Evolutionary conservation across 2,329 filamentous ascomycete species (phyloP).

Genomic region (Leptosphaerulina australis): DNA sequence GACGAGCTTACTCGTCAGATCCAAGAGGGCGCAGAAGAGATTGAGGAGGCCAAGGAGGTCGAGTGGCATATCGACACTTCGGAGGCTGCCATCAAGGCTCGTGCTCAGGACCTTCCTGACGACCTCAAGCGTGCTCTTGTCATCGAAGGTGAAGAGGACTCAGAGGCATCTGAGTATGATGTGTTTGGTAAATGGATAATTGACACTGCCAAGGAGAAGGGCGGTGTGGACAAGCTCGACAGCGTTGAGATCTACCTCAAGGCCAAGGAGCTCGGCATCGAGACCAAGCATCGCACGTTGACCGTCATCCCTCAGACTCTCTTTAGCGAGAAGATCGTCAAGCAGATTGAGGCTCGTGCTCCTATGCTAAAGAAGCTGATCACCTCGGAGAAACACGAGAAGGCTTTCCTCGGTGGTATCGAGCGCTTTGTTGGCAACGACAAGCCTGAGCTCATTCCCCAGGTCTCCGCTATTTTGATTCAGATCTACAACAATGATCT

Average conservation of each 20-base stretch:
- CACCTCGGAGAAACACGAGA: constrained; percentile 91
- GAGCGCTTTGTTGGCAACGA: constrained; percentile 90
- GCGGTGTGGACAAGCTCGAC: constrained; percentile 77
- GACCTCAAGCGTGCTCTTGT: constrained; percentile 93
- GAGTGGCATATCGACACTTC: constrained; percentile 98
- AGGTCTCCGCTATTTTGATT: constrained; percentile 85
- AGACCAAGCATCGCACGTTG: constrained; percentile 90
- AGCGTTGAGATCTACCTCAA: constrained; percentile 94
- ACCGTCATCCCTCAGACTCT: constrained; percentile 91
- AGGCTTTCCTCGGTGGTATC: constrained; percentile 90
- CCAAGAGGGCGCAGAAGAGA: constrained; percentile 70
- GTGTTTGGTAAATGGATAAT: constrained; percentile 93
- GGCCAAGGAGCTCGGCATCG: constrained; percentile 94
- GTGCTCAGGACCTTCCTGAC: constrained; percentile 88
- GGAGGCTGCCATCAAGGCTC: constrained; percentile 91
- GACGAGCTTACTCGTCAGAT: constrained; percentile 86
- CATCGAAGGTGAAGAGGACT: constrained; percentile 80
- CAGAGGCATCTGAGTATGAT: constrained; percentile 84
- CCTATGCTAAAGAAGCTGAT: constrained; percentile 91
- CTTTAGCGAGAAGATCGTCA: constrained; percentile 87
- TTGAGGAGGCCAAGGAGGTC: constrained; percentile 82
- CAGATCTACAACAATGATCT: constrained; percentile 91
- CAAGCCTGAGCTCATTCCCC: constrained; percentile 75
- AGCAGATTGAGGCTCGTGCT: constrained; percentile 84
- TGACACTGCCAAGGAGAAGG: constrained; percentile 71